A percentile compares a stretch with the other conserved stretches of the same genome.
Conservation (phyloP, 73 alveolate species). For the Blepharisma japonicum region DNA sequence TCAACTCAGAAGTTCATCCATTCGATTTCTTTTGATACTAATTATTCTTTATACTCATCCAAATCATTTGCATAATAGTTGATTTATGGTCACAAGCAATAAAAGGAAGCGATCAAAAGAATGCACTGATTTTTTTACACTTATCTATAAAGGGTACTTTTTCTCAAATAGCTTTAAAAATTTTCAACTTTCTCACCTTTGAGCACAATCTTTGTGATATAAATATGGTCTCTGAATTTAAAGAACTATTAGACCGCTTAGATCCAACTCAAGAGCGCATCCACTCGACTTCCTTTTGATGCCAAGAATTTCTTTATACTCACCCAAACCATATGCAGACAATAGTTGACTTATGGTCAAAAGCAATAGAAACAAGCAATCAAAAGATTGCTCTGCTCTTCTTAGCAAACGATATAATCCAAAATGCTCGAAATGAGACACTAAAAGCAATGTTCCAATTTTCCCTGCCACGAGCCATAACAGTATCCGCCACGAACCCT, state of each 20-base stretch:
- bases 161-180: too few relatives aligned
- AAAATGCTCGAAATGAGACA: constrained; percentile 9
- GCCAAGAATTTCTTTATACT: not conserved
- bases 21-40: not conserved
- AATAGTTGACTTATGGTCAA: constrained; percentile 12
- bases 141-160: too few relatives aligned
- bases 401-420: not conserved
- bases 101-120: not conserved
- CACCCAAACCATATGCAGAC: constrained; percentile 7
- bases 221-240: not conserved
- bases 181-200: too few relatives aligned
- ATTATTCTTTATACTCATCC: not conserved
- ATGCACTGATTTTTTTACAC: not conserved
- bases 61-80: not conserved
- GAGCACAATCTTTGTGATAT: too few relatives aligned
- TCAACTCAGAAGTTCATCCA: not conserved
- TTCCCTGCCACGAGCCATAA: constrained; percentile 10
- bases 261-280: constrained; percentile 15
- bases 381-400: constrained; percentile 17
- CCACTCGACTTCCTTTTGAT: not conserved
- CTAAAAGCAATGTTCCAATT: constrained; percentile 4
- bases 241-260: constrained; percentile 7
- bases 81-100: not conserved
- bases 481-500: not conserved
- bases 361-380: not conserved